These are phyloP conservation scores for Microsporum canis DNA, from an alignment of 2,329 filamentous ascomycete species.

Conservation along the genomic window DNA sequence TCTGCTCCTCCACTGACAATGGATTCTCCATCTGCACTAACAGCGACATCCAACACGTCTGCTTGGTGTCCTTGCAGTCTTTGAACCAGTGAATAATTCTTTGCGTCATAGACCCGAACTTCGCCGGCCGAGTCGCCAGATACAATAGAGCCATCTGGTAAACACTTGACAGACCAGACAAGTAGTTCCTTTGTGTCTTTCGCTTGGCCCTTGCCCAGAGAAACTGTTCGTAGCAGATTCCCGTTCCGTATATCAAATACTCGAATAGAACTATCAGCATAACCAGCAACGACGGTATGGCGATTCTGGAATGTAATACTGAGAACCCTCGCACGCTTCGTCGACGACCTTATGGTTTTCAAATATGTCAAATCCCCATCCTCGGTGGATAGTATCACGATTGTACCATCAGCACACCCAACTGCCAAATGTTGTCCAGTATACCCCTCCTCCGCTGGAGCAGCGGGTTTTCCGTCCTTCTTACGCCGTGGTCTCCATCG, in stretches of 20 bases:
- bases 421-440: conserved; percentile 59
- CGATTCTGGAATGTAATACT: conserved; percentile 83
- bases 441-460: conserved; percentile 29
- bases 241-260: conserved; percentile 77
- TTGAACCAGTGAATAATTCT: conserved; percentile 79
- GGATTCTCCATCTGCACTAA: conserved; percentile 64
- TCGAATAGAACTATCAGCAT: conserved; percentile 91
- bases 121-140: conserved; percentile 93
- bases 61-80: conserved; percentile 77
- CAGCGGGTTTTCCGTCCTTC: conserved; percentile 26
- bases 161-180: conserved; percentile 84
- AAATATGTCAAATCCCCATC: conserved; percentile 75
- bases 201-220: conserved; percentile 64
- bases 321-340: conserved; percentile 78
- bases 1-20: conserved; percentile 91
- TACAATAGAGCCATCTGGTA: conserved; percentile 79
- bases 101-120: conserved; percentile 85
- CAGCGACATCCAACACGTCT: conserved; percentile 79
- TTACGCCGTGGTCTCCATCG: conserved; percentile 34
- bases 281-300: conserved; percentile 74
- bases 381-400: conserved; percentile 76
- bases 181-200: conserved; percentile 76
- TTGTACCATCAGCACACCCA: conserved; percentile 82
- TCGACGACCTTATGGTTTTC: conserved; percentile 61
- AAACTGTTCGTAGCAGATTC: conserved; percentile 66